A percentile compares a stretch with the other conserved stretches of the same genome.
phyloP scores from a whole-genome alignment of 2,329 filamentous ascomycete species.

The Thermoascus crustaceus region DNA sequence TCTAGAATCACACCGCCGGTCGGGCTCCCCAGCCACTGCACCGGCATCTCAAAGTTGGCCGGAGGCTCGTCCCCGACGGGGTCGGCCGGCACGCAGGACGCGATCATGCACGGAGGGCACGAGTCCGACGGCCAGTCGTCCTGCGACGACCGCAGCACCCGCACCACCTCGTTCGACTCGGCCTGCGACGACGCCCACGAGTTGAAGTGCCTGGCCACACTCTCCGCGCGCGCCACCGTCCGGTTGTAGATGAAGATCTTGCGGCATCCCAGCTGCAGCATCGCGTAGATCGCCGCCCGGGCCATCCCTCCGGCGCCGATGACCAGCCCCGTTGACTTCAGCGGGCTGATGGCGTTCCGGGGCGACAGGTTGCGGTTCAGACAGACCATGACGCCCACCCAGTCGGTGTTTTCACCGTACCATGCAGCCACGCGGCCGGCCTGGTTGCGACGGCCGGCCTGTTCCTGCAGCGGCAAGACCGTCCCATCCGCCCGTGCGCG shows the following conservation, averaged over 20 bases:
- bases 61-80: conserved; percentile 55
- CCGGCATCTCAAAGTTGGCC: conserved; percentile 61
- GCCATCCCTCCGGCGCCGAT: conserved; percentile 66
- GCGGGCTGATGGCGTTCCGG: conserved; percentile 45
- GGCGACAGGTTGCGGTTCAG: conserved; percentile 36
- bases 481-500: conserved; percentile 28
- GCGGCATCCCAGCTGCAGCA: conserved; percentile 67
- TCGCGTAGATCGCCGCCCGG: conserved; percentile 66
- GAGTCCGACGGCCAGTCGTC: conserved; percentile 58
- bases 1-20: conserved; percentile 72
- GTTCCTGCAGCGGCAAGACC: conserved; percentile 29
- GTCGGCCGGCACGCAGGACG: conserved; percentile 68
- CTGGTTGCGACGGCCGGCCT: conserved; percentile 35
- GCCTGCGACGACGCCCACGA: conserved; percentile 36
- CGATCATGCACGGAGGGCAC: conserved; percentile 61
- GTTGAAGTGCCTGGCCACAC: conserved; percentile 62
- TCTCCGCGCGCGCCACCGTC: conserved; percentile 57
- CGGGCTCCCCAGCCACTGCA: conserved; percentile 60
- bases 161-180: conserved; percentile 29
- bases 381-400: conserved; percentile 36
- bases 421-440: conserved; percentile 33
- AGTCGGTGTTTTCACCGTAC: conserved; percentile 40
- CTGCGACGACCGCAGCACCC: conserved; percentile 50
- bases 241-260: conserved; percentile 70
- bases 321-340: conserved; percentile 45